Conservation (phyloP, 1,139 yeast genomes). For the Zygosaccharomyces pseudobailii region DNA sequence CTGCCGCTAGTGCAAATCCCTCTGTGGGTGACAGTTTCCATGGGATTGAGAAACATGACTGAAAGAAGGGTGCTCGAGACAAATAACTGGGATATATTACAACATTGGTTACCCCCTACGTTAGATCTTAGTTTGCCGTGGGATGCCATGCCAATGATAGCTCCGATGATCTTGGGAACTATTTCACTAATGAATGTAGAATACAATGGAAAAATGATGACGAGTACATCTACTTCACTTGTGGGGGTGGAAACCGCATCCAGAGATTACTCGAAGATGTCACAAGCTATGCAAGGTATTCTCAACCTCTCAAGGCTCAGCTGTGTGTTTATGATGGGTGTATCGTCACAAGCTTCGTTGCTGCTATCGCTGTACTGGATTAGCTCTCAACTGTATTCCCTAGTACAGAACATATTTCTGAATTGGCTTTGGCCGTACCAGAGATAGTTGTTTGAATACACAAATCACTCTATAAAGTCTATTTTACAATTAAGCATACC, state of each 20-base stretch:
- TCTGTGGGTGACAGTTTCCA: conserved; percentile 75
- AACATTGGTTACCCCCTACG: conserved; percentile 35
- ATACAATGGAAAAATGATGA: conserved; percentile 62
- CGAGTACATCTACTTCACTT: conserved; percentile 32
- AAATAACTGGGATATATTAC: conserved; percentile 12
- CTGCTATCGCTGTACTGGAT: conserved; percentile 83
- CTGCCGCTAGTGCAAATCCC: conserved; percentile 83
- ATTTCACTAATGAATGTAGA: conserved; percentile 74
- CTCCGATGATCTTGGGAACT: conserved; percentile 70
- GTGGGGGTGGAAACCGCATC: conserved; percentile 25
- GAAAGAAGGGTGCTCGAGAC: conserved; percentile 34
- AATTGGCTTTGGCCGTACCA: conserved; percentile 58
- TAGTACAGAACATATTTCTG: conserved; percentile 67
- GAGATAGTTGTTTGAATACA: conserved; percentile 27
- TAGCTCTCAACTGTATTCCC: conserved; percentile 71
- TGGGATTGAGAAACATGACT: conserved; percentile 69
- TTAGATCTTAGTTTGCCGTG: conserved; percentile 30
- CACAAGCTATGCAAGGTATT: conserved; percentile 38
- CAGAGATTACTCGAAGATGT: conserved; percentile 20
- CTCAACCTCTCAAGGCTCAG: conserved; percentile 69
- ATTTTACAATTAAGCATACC: conserved; percentile 1
- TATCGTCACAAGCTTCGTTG: conserved; percentile 79
- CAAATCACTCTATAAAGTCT: background rate
- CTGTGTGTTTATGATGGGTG: conserved; percentile 74
- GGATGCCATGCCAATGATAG: conserved; percentile 33